Evolutionary conservation across 139 green algal species (phyloP), one percentile per base, ranked within the genome.

Genomic region (Medakamo hakoo): DNA sequence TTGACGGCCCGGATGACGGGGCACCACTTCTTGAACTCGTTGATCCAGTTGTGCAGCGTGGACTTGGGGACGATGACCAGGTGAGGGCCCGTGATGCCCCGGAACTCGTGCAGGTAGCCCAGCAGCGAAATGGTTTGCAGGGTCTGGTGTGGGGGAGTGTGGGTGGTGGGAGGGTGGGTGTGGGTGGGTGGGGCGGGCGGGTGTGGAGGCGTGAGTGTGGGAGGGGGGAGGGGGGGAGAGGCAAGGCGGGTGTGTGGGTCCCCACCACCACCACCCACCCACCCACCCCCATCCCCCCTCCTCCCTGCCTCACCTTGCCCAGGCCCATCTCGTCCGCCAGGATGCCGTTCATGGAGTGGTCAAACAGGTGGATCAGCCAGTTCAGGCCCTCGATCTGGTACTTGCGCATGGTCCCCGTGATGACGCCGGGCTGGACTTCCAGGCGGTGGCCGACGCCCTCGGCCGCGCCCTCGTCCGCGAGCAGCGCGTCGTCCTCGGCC

Each of bases 331-430:
- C 92, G 65, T 98, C 92, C n/a, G 92, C 92, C 61, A 99, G 73
- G 67, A 99, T 99, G 55, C 92, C 92, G 73, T 98, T 99, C 80
- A 98, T 96, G 63, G 91, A 93, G 71, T 97, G 96, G 71, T 97
- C 92, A 67, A 96, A 99, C 30, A 97, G 76, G 67, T 95, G 86
- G 72, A 98, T 97, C 62, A 99, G 78, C 93, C 93, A 99, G 80
- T 98, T 99, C 16, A 99, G 80, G 63, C 93, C 93, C 71, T 95
- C 80, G 72, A 97, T 79, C 84, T 97, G 90, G 75, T 99, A 99
- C 69, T 98, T 84, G 22, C 93, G 78, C 88, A 99, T 90, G 49
- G 82, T 91, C 63, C 87, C 90, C 49, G 87, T 89, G 64, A 97
- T 88, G 64, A 90, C 83, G 30, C 65, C 80, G 26, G 86, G 86